Evolutionary conservation across 2,329 filamentous ascomycete genomes (phyloP).

Genomic region (Pezicula radicicola): DNA sequence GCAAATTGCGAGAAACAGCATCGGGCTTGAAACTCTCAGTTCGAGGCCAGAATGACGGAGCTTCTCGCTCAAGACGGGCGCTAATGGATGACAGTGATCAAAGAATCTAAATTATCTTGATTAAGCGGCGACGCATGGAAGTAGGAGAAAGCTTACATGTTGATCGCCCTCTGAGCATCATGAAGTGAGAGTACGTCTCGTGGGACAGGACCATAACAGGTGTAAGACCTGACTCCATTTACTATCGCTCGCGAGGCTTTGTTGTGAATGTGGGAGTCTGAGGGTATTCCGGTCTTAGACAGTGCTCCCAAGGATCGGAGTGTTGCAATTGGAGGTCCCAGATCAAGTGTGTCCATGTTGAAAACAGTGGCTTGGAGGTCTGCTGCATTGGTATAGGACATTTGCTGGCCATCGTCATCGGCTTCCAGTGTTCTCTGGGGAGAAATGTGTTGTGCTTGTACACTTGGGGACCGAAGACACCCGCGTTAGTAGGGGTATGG

Average conservation of each 20-base stretch:
- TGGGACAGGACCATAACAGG: conserved; percentile 4
- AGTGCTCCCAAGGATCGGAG: conserved; percentile 15
- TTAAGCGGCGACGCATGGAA: neutral
- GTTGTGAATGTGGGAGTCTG: conserved; percentile 1
- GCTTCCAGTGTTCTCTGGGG: neutral
- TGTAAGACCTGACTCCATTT: neutral
- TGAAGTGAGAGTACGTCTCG: conserved; percentile 4
- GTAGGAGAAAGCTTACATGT: neutral
- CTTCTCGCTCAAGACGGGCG: conserved; percentile 12
- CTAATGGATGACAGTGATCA: conserved; percentile 16
- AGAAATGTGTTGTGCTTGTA: conserved; percentile 4
- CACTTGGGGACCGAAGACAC: too few relatives aligned
- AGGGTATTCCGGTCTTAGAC: conserved; percentile 2
- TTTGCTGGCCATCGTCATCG: neutral
- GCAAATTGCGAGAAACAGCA: conserved; percentile 17
- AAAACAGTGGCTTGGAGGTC: conserved; percentile 4
- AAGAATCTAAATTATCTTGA: conserved; percentile 15
- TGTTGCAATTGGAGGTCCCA: conserved; percentile 19
- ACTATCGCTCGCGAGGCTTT: neutral
- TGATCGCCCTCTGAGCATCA: conserved; percentile 2
- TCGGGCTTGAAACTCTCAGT: conserved; percentile 5
- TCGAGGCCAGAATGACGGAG: conserved; percentile 7
- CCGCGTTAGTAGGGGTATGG: too few relatives aligned
- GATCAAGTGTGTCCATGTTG: conserved; percentile 14
- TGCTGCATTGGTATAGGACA: neutral